Evolutionary conservation across 129 eudicot genomes (phyloP), one percentile per base, ranked within the genome.

Genomic region (Centella asiatica): DNA sequence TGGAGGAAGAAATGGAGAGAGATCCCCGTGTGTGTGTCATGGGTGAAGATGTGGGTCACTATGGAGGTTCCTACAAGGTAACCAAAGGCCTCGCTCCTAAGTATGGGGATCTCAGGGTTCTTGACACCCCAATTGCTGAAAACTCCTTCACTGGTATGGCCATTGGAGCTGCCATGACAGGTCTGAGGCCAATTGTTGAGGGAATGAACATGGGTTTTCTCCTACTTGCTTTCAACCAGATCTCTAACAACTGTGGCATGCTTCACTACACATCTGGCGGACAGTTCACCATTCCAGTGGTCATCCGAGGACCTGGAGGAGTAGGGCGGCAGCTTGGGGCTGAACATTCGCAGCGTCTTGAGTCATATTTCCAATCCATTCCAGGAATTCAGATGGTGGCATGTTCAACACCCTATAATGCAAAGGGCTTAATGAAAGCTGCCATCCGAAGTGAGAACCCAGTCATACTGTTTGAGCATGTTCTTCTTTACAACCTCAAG

Each of bases 151-250:
- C 98, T 1, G 95, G 98, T 52, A 90, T 90, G 98, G 98, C 82
- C 29, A 79, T 90, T 23, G 95, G 98, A 44, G 98, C 98, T 12
- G 98, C 98, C 71, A 90, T 90, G 95, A 81, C 78, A 0, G 98
- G 98, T 58, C 82, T 90, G 13, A 66, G 98, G 49, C 98, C 98
- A 4, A 68, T 90, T 19, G 70, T 90, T 6, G 98, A 90, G 69
- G 98, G 98, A 53, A 90, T 90, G 98, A 90, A 90, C 77, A 90
- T 90, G 98, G 98, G 98, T 3, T 90, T 87, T 65, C 94, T 90
- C 60, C 88, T 90, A 40, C 76, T 90, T 5, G 98, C 98, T 40
- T 90, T 90, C 77, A 90, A 90, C 57, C 98, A 90, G 60, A 90
- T 90, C 67, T 90, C 98, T 15, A 87, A 90, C 74, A 90, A 90